Evolutionary conservation across 2,329 filamentous ascomycete genomes (phyloP).

Genomic region (Fusarium redolens): DNA sequence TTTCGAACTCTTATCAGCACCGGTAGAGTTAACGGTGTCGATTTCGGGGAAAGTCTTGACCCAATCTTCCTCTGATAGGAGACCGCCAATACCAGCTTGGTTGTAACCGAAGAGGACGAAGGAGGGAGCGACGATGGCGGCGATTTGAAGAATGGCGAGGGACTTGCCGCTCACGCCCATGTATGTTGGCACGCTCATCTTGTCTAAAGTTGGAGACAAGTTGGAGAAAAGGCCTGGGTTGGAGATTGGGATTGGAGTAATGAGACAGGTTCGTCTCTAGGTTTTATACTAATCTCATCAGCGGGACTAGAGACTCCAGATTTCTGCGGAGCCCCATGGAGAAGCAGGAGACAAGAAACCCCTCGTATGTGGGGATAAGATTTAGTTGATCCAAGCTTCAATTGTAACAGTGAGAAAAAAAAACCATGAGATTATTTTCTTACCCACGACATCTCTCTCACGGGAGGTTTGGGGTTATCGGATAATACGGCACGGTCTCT

Average conservation of each 20-base stretch:
- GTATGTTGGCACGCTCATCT: constrained; percentile 37
- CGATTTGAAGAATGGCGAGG: constrained; percentile 53
- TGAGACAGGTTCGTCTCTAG: background rate
- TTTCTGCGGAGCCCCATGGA: constrained; percentile 37
- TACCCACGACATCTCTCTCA: background rate
- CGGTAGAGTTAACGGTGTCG: constrained; percentile 61
- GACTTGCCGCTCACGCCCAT: constrained; percentile 53
- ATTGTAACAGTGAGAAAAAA: background rate
- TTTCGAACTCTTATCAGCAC: constrained; percentile 51
- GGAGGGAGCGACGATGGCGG: constrained; percentile 56
- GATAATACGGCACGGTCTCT: constrained; percentile 36
- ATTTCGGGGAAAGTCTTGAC: constrained; percentile 64
- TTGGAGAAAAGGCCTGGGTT: background rate
- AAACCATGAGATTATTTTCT: background rate
- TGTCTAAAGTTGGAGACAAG: background rate
- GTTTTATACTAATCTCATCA: constrained; percentile 1
- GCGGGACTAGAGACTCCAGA: background rate
- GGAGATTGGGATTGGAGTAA: background rate
- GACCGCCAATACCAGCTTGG: constrained; percentile 76
- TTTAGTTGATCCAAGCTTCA: background rate
- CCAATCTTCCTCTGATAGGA: constrained; percentile 72
- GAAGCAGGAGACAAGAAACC: constrained; percentile 9
- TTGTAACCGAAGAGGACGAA: constrained; percentile 67
- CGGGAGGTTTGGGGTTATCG: constrained; percentile 1
- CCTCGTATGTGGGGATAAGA: constrained; percentile 28